Percentiles rank a stretch among this genome's conserved stretches.
These are phyloP conservation scores for Suhomyces xylopsoci DNA, from an alignment of 805 yeast species.

Conservation along the genomic window DNA sequence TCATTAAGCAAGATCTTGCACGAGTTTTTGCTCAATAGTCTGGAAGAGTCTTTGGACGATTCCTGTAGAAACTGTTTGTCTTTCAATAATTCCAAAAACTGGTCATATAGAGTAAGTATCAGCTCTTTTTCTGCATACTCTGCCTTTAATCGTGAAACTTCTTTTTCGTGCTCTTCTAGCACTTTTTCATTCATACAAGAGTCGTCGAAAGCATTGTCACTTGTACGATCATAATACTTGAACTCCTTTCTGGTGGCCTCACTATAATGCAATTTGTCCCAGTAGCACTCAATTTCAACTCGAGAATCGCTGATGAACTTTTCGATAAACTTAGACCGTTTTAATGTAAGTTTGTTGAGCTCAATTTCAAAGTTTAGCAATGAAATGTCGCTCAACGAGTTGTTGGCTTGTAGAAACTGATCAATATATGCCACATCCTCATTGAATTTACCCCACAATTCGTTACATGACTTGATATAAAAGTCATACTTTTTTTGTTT, in stretches of 20 bases:
- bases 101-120: constrained; percentile 53
- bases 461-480: constrained; percentile 39
- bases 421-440: constrained; percentile 42
- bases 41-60: constrained; percentile 74
- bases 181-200: constrained; percentile 42
- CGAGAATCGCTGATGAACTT: constrained; percentile 65
- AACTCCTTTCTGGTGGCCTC: constrained; percentile 47
- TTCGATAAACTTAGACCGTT: constrained; percentile 63
- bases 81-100: constrained; percentile 50
- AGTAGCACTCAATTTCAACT: constrained; percentile 53
- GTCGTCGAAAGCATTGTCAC: constrained; percentile 10
- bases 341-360: constrained; percentile 51
- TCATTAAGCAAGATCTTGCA: constrained; percentile 78
- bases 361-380: constrained; percentile 55
- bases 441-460: constrained; percentile 56
- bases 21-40: constrained; percentile 70
- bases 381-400: constrained; percentile 44
- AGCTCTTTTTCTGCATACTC: constrained; percentile 52
- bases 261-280: constrained; percentile 60
- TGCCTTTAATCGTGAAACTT: constrained; percentile 49
- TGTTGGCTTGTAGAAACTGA: constrained; percentile 44
- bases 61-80: constrained; percentile 65
- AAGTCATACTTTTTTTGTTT: constrained; percentile 37
- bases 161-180: constrained; percentile 61
- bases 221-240: constrained; percentile 27